Evolutionary conservation across 768 basidiomycete species (phyloP).

Genomic region (Lentinula sp.): DNA sequence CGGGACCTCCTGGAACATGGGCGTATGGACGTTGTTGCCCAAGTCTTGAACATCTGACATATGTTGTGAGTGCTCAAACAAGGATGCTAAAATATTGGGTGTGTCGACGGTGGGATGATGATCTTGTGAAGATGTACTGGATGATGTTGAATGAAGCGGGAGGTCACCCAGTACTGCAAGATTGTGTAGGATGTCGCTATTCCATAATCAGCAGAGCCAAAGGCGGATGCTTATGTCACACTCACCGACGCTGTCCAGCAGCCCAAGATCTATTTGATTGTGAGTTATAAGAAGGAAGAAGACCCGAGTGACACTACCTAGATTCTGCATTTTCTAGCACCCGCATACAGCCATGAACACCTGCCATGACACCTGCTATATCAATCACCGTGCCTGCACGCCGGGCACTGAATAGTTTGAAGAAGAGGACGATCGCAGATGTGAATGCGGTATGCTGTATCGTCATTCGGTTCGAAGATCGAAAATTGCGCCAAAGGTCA

Average conservation of each 20-base stretch:
- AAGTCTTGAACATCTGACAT: background rate
- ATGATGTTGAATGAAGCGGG: background rate
- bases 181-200: background rate
- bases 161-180: background rate
- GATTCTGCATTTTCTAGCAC: constrained; percentile 3
- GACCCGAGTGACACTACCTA: background rate
- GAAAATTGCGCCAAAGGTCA: background rate
- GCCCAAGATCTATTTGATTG: background rate
- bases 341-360: background rate
- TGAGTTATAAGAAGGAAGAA: background rate
- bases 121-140: background rate
- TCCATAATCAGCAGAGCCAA: background rate
- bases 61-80: background rate
- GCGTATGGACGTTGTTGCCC: background rate
- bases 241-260: constrained; percentile 1
- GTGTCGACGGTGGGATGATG: background rate
- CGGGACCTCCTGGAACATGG: background rate
- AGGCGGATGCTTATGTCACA: background rate
- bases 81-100: no score
- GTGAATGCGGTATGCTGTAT: background rate
- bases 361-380: background rate
- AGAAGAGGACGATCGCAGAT: background rate
- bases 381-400: background rate
- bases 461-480: background rate
- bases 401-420: constrained; percentile 3